phyloP scores from a whole-genome alignment of 2,329 filamentous ascomycete species.

The Fusarium piperis region DNA sequence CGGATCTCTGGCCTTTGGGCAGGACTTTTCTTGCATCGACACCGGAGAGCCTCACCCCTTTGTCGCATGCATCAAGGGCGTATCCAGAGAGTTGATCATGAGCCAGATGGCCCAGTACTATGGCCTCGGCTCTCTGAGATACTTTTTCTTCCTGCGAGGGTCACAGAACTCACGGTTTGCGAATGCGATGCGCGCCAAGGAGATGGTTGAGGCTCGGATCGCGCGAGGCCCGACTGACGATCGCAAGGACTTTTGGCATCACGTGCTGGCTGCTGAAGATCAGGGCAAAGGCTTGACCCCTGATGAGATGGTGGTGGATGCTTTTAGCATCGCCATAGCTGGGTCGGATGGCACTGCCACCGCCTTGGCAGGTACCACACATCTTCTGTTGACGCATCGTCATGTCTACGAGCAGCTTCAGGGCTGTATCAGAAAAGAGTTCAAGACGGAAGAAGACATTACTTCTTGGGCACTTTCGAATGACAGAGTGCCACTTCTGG shows the following conservation, averaged over 20 bases:
- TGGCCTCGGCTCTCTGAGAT: not conserved
- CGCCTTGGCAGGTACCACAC: conserved; percentile 14
- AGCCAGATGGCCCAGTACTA: conserved; percentile 31
- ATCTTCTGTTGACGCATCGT: conserved; percentile 15
- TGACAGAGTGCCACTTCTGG: conserved; percentile 16
- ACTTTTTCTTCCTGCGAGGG: not conserved
- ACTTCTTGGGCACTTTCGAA: not conserved
- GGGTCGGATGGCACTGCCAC: conserved; percentile 34
- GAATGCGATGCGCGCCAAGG: conserved; percentile 23
- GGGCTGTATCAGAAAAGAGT: not conserved
- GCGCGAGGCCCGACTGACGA: conserved; percentile 24
- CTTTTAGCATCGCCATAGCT: conserved; percentile 35
- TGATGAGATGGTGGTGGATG: conserved; percentile 32
- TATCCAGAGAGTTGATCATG: conserved; percentile 32
- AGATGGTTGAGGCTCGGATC: conserved; percentile 29
- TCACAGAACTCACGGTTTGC: conserved; percentile 7
- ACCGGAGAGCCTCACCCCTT: conserved; percentile 31
- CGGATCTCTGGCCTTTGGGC: conserved; percentile 31
- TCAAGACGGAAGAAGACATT: conserved; percentile 11
- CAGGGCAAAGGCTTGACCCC: conserved; percentile 12
- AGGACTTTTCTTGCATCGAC: conserved; percentile 33
- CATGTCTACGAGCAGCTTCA: conserved; percentile 5
- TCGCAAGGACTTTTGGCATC: conserved; percentile 38
- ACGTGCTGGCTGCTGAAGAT: conserved; percentile 18
- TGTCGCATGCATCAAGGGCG: conserved; percentile 25